Evolutionary conservation across 2,329 filamentous ascomycete genomes (phyloP), one percentile per base, ranked within the genome.

Genomic region (Fusarium sp.): DNA sequence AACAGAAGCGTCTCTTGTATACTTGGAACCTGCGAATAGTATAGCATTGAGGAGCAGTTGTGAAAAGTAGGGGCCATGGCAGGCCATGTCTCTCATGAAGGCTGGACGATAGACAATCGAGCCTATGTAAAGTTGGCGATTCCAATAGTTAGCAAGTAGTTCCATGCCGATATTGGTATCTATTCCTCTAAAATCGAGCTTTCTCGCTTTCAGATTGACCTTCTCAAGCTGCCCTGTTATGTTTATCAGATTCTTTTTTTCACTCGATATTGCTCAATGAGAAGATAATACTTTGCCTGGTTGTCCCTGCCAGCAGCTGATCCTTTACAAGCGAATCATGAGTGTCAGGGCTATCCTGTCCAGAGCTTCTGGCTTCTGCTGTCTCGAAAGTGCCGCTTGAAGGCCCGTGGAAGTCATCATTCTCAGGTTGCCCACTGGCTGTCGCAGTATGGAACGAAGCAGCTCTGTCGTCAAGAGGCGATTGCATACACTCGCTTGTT

Each of bases 31-130:
- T 61, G 49, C 77, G 76, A 6, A 80, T 47, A 82, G 78, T 1
- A 87, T 81, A 1, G 84, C 83, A 60, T 86, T 85, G 3, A 87
- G 73, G 2, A 87, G 75, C 2, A 84, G 73, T 41, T 84, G 81
- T 1, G 84, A 86, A 58, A 85, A 87, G 67, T 86, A 85, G 0
- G 81, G 81, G 0, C 85, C 85, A 6, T 76, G 72, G 41, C 79
- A 79, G 42, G 82, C 83, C 83, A 85, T 81, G 63, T 81, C 79
- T 3, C 79, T 68, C 80, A 83, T 84, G 42, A 86, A 83, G 0
- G 77, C 79, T 0, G 83, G 80, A 0, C 84, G 79, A 67, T 86
- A 85, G 1, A 79, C 81, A 39, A 84, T 73, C 2, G 57, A 34
- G 1, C 56, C 56, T 0, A 78, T 77, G 48, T 82, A 77, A 47